Evolutionary conservation across 306 rosid genomes (phyloP).

Genomic region (Glycine latifolia): DNA sequence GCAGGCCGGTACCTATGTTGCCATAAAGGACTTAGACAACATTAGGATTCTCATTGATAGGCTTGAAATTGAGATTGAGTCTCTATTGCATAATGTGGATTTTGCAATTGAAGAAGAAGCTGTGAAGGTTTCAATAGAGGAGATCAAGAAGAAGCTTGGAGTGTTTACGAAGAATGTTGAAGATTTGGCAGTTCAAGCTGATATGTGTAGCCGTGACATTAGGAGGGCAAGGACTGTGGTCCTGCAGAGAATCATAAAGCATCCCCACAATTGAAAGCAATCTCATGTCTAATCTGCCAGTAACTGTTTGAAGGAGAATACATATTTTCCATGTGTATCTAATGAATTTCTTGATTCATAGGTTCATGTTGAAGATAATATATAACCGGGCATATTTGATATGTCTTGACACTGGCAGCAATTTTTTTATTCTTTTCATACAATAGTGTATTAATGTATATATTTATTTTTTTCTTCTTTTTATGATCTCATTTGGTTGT

Average conservation of each 20-base stretch:
- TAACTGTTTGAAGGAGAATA: conserved; percentile 39
- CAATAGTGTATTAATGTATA: conserved; percentile 29
- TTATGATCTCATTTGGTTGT: conserved; percentile 19
- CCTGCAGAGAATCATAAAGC: conserved; percentile 85
- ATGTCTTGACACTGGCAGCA: conserved; percentile 34
- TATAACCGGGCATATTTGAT: conserved; percentile 8
- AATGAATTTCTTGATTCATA: conserved; percentile 48
- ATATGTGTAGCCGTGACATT: conserved; percentile 83
- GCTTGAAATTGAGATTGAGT: conserved; percentile 69
- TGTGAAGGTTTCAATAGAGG: conserved; percentile 71
- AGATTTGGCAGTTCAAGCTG: conserved; percentile 88
- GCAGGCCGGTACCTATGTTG: conserved; percentile 90
- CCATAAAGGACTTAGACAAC: conserved; percentile 88
- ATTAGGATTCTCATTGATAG: conserved; percentile 71
- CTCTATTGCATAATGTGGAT: conserved; percentile 62
- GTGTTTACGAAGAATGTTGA: conserved; percentile 87
- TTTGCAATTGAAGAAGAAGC: conserved; percentile 77
- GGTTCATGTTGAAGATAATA: conserved; percentile 44
- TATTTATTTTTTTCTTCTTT: background rate
- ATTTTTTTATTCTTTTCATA: conserved; percentile 30
- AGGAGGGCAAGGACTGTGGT: conserved; percentile 93
- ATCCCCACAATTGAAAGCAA: conserved; percentile 57
- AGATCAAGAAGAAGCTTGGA: conserved; percentile 80
- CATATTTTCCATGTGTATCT: conserved; percentile 20
- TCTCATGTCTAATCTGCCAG: background rate